Conservation (phyloP, 1,139 yeast genomes). For the Candida buenavistaensis region DNA sequence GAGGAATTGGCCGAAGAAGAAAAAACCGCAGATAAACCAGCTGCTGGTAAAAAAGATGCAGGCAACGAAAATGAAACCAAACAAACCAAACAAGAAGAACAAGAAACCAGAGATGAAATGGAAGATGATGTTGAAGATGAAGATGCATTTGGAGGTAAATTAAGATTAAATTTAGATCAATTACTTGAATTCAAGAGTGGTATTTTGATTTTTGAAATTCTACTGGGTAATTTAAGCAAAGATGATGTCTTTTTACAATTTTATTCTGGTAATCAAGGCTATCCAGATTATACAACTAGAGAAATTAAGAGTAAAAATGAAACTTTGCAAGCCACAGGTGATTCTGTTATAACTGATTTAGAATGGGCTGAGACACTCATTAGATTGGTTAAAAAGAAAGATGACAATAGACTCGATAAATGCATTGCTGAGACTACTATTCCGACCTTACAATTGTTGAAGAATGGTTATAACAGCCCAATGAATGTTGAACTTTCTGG, state of each 20-base stretch:
- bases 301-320: conserved; percentile 38
- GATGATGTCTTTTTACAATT: conserved; percentile 65
- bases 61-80: conserved; percentile 15
- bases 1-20: conserved; percentile 30
- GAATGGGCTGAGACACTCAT: conserved; percentile 69
- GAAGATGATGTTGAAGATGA: conserved; percentile 36
- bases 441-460: conserved; percentile 67
- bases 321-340: conserved; percentile 64
- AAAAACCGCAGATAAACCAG: conserved; percentile 15
- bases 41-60: conserved; percentile 19
- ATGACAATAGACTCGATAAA: conserved; percentile 56
- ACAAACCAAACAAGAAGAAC: conserved; percentile 16
- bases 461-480: conserved; percentile 64
- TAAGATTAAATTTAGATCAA: conserved; percentile 63
- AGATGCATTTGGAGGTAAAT: conserved; percentile 41
- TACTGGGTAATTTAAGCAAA: conserved; percentile 56
- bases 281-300: conserved; percentile 57
- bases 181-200: conserved; percentile 68
- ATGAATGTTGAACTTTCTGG: conserved; percentile 50
- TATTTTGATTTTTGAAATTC: conserved; percentile 66
- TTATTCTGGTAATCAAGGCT: conserved; percentile 73
- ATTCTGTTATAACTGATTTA: conserved; percentile 70
- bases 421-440: conserved; percentile 62
- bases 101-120: conserved; percentile 28
- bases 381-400: conserved; percentile 56